Base-by-base conservation (phyloP, 345 rosid genomes). In the Clarkia xantiana region DNA sequence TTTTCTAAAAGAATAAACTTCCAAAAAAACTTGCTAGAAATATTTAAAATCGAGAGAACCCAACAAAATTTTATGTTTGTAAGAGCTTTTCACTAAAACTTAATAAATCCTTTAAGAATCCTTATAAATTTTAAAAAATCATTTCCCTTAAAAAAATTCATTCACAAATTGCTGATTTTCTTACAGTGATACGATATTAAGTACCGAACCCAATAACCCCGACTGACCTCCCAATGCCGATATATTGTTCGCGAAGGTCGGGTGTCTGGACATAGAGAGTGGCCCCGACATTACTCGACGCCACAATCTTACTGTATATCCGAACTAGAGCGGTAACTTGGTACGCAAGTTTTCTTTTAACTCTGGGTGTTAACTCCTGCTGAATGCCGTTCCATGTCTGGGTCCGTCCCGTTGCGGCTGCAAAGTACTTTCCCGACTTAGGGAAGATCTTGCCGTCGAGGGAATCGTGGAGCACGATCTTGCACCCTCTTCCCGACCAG, bases 401-500 rank as follows among this genome's bases (percentile, higher is more conserved):
- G 2, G 81, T 79, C 49, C 98, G 86, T 20, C 56, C 93, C n/a
- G 86, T 71, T 34, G 98, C 81, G 45, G 82, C 42, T 36, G 85
- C 98, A 53, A 83, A 86, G 64, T 59, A 69, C 39, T 76, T 83
- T 42, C 96, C 94, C 16, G 80, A 63, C 62, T 59, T 66, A 0
- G 93, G 98, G 43, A 78, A 60, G 61, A 86, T 76, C 66, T 71
- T 78, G 50, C 93, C 89, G 63, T 69, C 81, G 9, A 79, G 62
- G 38, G 95, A 81, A 43, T 86, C 94, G 60, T 79, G 93, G 47
- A 83, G 65, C 54, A 51, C 71, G 60, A 86, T 66, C 69, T 68
- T 81, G 72, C 96, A 86, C 57, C 96, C 93, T 76, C 93, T 81
- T 67, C 84, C 96, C 10, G 98, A 76, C 97, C 96, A 86, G 62